A percentile compares a stretch with the other conserved stretches of the same genome.
phyloP scores from a whole-genome alignment of 441 rosid genomes.

The Eutrema salsugineum region DNA sequence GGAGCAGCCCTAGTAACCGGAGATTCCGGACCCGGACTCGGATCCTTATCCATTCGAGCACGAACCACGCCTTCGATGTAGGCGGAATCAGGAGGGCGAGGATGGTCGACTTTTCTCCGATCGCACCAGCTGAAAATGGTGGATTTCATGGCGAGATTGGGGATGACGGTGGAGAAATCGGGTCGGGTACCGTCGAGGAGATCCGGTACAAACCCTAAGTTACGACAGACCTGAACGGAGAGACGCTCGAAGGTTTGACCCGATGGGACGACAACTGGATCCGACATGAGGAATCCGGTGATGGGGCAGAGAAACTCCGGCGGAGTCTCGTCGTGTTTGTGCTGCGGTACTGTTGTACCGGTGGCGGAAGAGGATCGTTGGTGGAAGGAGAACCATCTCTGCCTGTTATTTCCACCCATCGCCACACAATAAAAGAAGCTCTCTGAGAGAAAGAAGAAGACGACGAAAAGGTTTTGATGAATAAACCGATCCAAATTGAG shows the following conservation, averaged over 20 bases:
- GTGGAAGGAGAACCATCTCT: conserved; percentile 63
- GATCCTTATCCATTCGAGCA: conserved; percentile 30
- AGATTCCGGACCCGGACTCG: not conserved
- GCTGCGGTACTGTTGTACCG: conserved; percentile 24
- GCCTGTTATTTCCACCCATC: conserved; percentile 77
- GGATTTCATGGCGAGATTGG: conserved; percentile 51
- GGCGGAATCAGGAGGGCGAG: conserved; percentile 40
- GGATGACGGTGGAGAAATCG: conserved; percentile 49
- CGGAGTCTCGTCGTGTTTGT: conserved; percentile 36
- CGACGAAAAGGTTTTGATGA: not conserved
- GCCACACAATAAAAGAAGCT: not conserved
- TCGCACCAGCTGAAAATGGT: conserved; percentile 57
- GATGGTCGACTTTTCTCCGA: conserved; percentile 25
- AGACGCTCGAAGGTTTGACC: conserved; percentile 69
- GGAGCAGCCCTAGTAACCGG: conserved; percentile 40
- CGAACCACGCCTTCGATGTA: conserved; percentile 35
- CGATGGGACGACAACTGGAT: conserved; percentile 58
- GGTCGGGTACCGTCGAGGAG: conserved; percentile 48
- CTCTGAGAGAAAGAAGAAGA: not conserved
- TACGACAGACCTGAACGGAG: conserved; percentile 52
- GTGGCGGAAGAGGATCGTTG: conserved; percentile 38
- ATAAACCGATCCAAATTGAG: conserved; percentile 14
- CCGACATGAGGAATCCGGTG: conserved; percentile 53
- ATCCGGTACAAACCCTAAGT: conserved; percentile 40
- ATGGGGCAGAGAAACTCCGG: conserved; percentile 61